These are phyloP conservation scores for Paramecium caudatum DNA, from an alignment of 73 alveolate species.

Conservation along the genomic window DNA sequence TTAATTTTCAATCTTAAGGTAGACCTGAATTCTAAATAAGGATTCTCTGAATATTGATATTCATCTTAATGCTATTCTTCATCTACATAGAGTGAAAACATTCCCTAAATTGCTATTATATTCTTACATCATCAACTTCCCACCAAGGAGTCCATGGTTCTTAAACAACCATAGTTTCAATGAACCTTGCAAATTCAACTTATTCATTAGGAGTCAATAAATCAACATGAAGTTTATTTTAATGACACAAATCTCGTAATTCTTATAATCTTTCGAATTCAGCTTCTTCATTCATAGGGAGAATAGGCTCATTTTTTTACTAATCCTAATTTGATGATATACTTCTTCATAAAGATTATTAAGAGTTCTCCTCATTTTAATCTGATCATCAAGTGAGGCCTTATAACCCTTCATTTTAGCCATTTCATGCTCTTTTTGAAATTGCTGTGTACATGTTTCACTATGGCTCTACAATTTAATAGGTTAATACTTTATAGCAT, in stretches of 20 bases:
- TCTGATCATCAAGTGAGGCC: constrained; percentile 44
- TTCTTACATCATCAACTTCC: constrained; percentile 44
- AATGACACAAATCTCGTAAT: neutral
- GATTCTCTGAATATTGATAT: neutral
- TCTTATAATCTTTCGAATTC: constrained; percentile 46
- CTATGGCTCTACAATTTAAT: too few relatives aligned
- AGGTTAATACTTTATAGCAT: constrained; percentile 46
- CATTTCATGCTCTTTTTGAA: neutral
- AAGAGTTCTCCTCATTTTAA: constrained; percentile 9
- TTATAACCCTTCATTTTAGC: constrained; percentile 23
- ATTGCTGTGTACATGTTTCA: neutral
- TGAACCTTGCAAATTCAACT: constrained; percentile 15
- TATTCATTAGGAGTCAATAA: constrained; percentile 24
- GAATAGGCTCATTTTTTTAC: constrained; percentile 31
- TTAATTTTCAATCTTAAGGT: neutral
- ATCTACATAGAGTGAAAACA: constrained; percentile 27
- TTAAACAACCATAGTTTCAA: neutral
- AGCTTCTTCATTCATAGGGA: constrained; percentile 55
- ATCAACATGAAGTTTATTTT: neutral
- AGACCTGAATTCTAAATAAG: constrained; percentile 9
- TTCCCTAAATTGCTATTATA: neutral
- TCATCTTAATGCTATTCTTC: neutral
- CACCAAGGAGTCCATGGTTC: constrained; percentile 68
- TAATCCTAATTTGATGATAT: neutral
- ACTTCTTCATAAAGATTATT: constrained; percentile 20